Evolutionary conservation across 306 rosid genomes (phyloP), one percentile per base, ranked within the genome.

Genomic region (Prosopis cineraria): DNA sequence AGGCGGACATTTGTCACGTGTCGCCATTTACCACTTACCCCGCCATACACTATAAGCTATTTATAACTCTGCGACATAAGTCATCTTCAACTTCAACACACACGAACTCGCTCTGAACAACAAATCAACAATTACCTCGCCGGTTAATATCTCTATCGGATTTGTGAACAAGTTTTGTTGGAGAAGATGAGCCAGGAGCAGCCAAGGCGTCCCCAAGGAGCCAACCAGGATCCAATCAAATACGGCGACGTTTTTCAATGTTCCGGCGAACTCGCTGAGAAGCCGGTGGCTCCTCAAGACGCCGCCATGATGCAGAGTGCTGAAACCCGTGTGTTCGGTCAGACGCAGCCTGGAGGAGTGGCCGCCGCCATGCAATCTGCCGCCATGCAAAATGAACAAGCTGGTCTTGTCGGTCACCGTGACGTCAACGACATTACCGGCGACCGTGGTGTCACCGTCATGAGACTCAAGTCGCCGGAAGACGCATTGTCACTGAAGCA

Each of bases 241-340:
- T 94, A 89, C 80, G 92, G 92, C 69, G 94, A 89, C 82, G 87
- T 90, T 71, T 92, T 89, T 30, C 25, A 68, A 5, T 86, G 92
- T 33, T 78, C 87, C 27, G 93, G 92, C 1, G 85, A 89, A 7
- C 92, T 89, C 3, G 91, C 92, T 0, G 20, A 86, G 52, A 81
- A 85, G 84, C 79, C 89, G 0, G 65, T 94, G 16, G 83, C 92
- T 1, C 97, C 95, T 0, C 83, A 71, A 44, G 93, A 94, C 19
- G 97, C 96, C 0, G 83, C 88, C 68, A 92, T 92, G 97, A 94
- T 94, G 98, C 92, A 92, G 80, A 87, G 89, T 0, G 97, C 97
- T 0, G 97, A 92, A 76, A 65, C 74, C 44, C 25, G 72, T 36
- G 86, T 87, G 27, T 55, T 89, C 10, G 96, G 97, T 0, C 69